Evolutionary conservation across 192 early-diverging fungal genomes (phyloP).

Genomic region (Powellomyces hirtus): DNA sequence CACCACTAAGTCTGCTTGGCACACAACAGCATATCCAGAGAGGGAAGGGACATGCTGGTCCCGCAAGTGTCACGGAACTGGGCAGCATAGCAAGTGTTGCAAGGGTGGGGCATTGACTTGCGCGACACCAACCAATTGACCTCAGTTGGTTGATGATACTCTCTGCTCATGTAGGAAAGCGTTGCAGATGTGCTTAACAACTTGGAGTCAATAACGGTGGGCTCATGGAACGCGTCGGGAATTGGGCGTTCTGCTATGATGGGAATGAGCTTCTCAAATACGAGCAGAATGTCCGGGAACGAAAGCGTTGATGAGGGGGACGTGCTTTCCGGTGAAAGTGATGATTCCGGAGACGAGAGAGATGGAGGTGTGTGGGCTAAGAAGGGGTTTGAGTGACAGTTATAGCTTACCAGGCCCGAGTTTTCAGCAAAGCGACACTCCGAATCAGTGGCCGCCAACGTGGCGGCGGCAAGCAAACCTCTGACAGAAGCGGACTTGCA

Average conservation of each 20-base stretch:
- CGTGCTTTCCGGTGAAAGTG: conserved; percentile 27
- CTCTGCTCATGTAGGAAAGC: conserved; percentile 36
- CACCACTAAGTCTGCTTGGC: conserved; percentile 45
- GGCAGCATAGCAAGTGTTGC: conserved; percentile 24
- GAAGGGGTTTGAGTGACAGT: too few relatives aligned
- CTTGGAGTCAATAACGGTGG: conserved; percentile 43
- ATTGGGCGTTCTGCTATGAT: conserved; percentile 32
- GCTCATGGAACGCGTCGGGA: conserved; percentile 39
- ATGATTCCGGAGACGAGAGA: conserved; percentile 24
- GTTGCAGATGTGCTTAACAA: conserved; percentile 53
- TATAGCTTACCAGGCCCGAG: not conserved
- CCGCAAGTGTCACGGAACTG: conserved; percentile 25
- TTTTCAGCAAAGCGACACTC: not conserved
- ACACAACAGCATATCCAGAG: not conserved
- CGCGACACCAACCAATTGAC: not conserved
- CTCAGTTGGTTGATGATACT: not conserved
- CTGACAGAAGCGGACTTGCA: conserved; percentile 30
- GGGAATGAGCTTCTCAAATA: conserved; percentile 25
- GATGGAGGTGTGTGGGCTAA: conserved; percentile 8
- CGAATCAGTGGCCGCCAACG: not conserved
- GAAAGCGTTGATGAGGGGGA: conserved; percentile 35
- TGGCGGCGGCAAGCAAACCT: conserved; percentile 8
- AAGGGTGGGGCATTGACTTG: conserved; percentile 14
- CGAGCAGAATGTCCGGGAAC: conserved; percentile 33
- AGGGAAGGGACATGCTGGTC: conserved; percentile 16